phyloP scores from a whole-genome alignment of 768 basidiomycete species.

The Russula foetens region DNA sequence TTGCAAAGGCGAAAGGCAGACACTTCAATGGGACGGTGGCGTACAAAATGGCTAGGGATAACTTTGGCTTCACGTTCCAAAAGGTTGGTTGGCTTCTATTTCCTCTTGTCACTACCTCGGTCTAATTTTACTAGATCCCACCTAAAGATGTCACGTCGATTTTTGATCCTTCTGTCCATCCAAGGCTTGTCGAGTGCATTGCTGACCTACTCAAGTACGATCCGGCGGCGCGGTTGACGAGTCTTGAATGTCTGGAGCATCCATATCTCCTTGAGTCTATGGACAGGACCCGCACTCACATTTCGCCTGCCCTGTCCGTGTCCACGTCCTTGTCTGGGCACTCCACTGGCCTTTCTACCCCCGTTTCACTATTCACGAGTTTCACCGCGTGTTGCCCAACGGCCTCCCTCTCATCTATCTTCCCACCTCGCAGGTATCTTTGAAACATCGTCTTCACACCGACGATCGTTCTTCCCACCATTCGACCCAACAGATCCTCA shows the following conservation, averaged over 20 bases:
- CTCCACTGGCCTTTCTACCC: constrained; percentile 12
- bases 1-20: no score
- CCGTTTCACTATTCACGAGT: constrained; percentile 13
- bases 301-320: constrained; percentile 13
- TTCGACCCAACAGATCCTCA: constrained; percentile 13
- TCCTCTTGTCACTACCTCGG: no score
- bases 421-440: constrained; percentile 8
- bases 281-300: constrained; percentile 24
- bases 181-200: constrained; percentile 84
- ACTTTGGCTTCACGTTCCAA: no score
- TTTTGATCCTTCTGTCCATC: constrained; percentile 73
- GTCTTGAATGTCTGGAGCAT: constrained; percentile 81
- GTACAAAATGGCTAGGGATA: no score
- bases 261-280: constrained; percentile 79
- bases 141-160: constrained; percentile 65
- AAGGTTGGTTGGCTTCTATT: no score
- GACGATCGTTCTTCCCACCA: constrained; percentile 15
- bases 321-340: constrained; percentile 34
- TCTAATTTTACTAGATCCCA: no score
- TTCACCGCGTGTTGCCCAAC: constrained; percentile 16
- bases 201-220: constrained; percentile 88
- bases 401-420: constrained; percentile 8
- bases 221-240: constrained; percentile 78
- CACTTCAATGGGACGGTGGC: no score
- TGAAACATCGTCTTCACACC: constrained; percentile 17